These are phyloP conservation scores for Yamadazyma triangularis DNA, from an alignment of 1,139 yeast genomes.

Conservation along the genomic window DNA sequence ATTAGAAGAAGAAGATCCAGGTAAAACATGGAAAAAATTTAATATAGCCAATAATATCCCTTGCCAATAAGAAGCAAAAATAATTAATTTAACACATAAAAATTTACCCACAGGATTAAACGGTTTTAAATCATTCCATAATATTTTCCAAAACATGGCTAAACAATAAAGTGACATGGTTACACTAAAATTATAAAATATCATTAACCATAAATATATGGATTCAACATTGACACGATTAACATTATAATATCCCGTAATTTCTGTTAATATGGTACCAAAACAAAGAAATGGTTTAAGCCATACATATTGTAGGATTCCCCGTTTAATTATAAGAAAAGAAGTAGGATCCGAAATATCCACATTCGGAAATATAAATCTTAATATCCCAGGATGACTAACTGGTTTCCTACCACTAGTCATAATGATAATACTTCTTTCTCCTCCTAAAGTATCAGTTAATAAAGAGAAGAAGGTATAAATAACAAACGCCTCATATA, in stretches of 20 bases:
- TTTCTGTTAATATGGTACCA: constrained; percentile 48
- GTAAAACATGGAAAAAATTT: constrained; percentile 51
- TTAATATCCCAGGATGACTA: constrained; percentile 61
- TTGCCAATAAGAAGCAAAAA: constrained; percentile 97
- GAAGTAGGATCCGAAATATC: constrained; percentile 87
- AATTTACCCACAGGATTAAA: constrained; percentile 92
- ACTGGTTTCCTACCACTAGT: constrained; percentile 76
- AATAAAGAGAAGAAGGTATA: constrained; percentile 86
- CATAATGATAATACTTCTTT: constrained; percentile 69
- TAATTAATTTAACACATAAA: constrained; percentile 84
- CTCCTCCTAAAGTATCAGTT: constrained; percentile 88
- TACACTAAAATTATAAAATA: constrained; percentile 76
- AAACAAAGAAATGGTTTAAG: constrained; percentile 76
- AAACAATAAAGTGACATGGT: constrained; percentile 77
- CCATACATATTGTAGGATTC: constrained; percentile 94
- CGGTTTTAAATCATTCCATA: constrained; percentile 69
- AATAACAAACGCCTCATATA: constrained; percentile 93
- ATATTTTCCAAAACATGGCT: constrained; percentile 89
- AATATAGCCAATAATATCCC: constrained; percentile 67
- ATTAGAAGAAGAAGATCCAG: constrained; percentile 22
- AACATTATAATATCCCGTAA: constrained; percentile 46
- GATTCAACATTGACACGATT: constrained; percentile 48
- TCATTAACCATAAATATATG: constrained; percentile 61
- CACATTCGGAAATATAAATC: constrained; percentile 46
- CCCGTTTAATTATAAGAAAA: constrained; percentile 73